Evolutionary conservation across 768 basidiomycete genomes (phyloP).

Genomic region (Cystobasidium onofrii): DNA sequence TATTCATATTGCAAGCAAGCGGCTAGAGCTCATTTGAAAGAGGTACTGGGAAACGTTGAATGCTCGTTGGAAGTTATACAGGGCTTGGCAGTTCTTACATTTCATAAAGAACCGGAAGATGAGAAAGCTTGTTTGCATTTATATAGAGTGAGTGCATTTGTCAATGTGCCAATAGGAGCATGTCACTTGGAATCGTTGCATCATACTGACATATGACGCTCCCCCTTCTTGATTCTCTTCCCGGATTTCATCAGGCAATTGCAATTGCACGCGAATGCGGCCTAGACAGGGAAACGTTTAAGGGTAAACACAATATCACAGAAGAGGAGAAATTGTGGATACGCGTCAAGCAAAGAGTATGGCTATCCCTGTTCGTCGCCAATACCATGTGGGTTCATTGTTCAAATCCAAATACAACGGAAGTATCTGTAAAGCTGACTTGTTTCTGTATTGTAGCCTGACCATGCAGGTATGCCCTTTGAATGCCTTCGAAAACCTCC

Average conservation of each 20-base stretch:
- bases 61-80: conserved; percentile 21
- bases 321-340: conserved; percentile 26
- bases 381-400: conserved; percentile 24
- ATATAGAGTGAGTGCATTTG: neutral
- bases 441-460: neutral
- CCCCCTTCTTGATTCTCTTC: too few relatives aligned
- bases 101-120: conserved; percentile 25
- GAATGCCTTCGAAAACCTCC: too few relatives aligned
- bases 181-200: too few relatives aligned
- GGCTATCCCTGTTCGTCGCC: conserved; percentile 24
- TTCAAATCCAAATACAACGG: neutral
- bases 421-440: neutral
- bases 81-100: conserved; percentile 16
- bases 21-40: conserved; percentile 11
- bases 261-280: conserved; percentile 22
- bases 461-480: conserved; percentile 12
- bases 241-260: conserved; percentile 9
- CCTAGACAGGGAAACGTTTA: neutral
- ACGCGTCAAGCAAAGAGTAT: conserved; percentile 9
- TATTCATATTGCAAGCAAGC: conserved; percentile 28
- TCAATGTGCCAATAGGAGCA: too few relatives aligned
- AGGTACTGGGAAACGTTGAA: conserved; percentile 19
- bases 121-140: conserved; percentile 28
- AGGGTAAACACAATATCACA: neutral
- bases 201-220: too few relatives aligned